Conservation (phyloP, 495 filamentous ascomycete species). For the Penicillium bialowiezense region DNA sequence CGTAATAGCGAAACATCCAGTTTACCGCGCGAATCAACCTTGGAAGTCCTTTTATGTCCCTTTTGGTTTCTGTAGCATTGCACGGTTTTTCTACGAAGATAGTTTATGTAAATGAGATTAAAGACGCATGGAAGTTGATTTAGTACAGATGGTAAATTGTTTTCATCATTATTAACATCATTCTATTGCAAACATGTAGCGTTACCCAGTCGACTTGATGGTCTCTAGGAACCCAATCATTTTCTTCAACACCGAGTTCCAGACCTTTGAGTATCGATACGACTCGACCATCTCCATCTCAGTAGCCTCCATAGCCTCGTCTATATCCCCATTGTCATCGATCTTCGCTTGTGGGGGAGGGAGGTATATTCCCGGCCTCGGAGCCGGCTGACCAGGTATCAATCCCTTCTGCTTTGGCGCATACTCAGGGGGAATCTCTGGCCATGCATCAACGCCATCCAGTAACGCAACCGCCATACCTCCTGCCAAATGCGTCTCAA, state of each 20-base stretch:
- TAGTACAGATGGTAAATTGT: too few species aligned
- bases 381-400: neutral
- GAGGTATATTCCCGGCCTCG: neutral
- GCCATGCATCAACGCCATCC: slow-evolving; percentile 52
- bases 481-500: slow-evolving; percentile 45
- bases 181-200: too few species aligned
- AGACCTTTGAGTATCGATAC: neutral
- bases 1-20: too few species aligned
- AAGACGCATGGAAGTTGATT: too few species aligned
- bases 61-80: too few species aligned
- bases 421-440: slow-evolving; percentile 22
- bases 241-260: neutral
- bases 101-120: too few species aligned
- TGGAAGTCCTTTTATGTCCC: too few species aligned
- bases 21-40: too few species aligned
- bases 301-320: neutral
- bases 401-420: neutral
- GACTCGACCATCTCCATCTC: neutral
- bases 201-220: neutral
- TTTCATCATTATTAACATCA: too few species aligned
- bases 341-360: neutral
- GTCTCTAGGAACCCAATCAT: neutral
- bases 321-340: neutral
- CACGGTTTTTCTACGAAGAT: too few species aligned
- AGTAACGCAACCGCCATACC: slow-evolving; percentile 49